phyloP scores from a whole-genome alignment of 73 alveolate species.

The Paramecium tetraurelia region DNA sequence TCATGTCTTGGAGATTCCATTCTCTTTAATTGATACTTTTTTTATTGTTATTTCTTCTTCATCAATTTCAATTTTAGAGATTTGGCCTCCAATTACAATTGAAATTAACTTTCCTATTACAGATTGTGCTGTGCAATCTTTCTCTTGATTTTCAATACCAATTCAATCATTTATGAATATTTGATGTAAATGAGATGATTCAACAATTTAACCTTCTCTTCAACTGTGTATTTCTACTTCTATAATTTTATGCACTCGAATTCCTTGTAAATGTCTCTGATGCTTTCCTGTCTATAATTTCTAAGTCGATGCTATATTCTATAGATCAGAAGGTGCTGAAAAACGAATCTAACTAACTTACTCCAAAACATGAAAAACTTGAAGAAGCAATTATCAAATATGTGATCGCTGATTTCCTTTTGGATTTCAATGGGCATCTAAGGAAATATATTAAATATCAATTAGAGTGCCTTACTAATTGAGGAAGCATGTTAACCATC shows the following conservation, averaged over 20 bases:
- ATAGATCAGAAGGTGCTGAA: slow-evolving; percentile 6
- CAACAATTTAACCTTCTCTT: not conserved
- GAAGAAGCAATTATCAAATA: slow-evolving; percentile 23
- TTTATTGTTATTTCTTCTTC: not conserved
- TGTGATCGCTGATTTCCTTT: slow-evolving; percentile 4
- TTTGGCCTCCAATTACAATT: not conserved
- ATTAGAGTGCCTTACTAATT: not conserved
- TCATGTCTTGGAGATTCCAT: not conserved
- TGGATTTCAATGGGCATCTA: slow-evolving; percentile 16
- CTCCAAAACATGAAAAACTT: slow-evolving; percentile 48
- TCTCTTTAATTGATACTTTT: not conserved
- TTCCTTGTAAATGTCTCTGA: slow-evolving; percentile 16
- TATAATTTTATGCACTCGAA: slow-evolving; percentile 33
- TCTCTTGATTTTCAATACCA: not conserved
- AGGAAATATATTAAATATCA: not conserved
- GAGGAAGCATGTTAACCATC: slow-evolving; percentile 44
- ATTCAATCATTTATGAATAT: slow-evolving; percentile 10
- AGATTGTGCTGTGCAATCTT: not conserved
- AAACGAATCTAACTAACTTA: slow-evolving; percentile 12
- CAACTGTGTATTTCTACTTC: not conserved
- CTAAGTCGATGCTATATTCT: slow-evolving; percentile 3
- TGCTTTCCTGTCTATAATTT: slow-evolving; percentile 1
- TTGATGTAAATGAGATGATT: slow-evolving; percentile 5
- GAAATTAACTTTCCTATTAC: not conserved
- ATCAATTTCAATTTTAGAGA: not conserved